phyloP scores from a whole-genome alignment of 768 basidiomycete genomes.

The Suillus americanus region DNA sequence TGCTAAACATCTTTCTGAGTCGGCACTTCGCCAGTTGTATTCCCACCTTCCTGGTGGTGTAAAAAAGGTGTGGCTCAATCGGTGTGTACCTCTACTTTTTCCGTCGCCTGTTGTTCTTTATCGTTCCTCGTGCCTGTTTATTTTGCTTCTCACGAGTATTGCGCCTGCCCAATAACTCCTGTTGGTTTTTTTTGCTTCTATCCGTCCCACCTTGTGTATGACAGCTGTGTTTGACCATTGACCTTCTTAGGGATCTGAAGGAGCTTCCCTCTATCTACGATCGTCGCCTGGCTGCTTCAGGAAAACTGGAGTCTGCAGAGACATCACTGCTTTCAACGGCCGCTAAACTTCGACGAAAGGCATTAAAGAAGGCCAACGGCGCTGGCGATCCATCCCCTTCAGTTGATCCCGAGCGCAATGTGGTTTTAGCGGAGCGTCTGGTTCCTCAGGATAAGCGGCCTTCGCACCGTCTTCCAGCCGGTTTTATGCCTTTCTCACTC shows the following conservation, averaged over 20 bases:
- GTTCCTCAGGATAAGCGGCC: slow-evolving; percentile 79
- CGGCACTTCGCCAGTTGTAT: slow-evolving; percentile 66
- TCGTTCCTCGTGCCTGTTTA: not conserved
- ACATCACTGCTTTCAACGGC: slow-evolving; percentile 76
- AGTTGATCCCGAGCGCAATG: slow-evolving; percentile 28
- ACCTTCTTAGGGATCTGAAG: slow-evolving; percentile 63
- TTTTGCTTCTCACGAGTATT: not conserved
- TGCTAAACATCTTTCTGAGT: slow-evolving; percentile 68
- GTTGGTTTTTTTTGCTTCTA: not conserved
- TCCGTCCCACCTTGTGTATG: not conserved
- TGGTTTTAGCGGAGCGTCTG: slow-evolving; percentile 44
- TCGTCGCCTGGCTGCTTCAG: slow-evolving; percentile 66
- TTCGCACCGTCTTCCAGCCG: slow-evolving; percentile 62
- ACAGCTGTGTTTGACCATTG: slow-evolving; percentile 1
- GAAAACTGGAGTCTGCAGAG: slow-evolving; percentile 86
- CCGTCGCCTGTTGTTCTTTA: not conserved
- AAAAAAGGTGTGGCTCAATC: slow-evolving; percentile 88
- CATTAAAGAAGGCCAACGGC: slow-evolving; percentile 44
- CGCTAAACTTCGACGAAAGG: slow-evolving; percentile 61
- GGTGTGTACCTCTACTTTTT: slow-evolving; percentile 39
- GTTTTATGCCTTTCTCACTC: slow-evolving; percentile 54
- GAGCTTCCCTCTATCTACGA: slow-evolving; percentile 84
- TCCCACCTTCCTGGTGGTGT: slow-evolving; percentile 89
- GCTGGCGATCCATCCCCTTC: slow-evolving; percentile 27
- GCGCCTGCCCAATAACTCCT: not conserved